phyloP scores from a whole-genome alignment of 2,329 filamentous ascomycete species.

The Tolypocladium pustulatum region DNA sequence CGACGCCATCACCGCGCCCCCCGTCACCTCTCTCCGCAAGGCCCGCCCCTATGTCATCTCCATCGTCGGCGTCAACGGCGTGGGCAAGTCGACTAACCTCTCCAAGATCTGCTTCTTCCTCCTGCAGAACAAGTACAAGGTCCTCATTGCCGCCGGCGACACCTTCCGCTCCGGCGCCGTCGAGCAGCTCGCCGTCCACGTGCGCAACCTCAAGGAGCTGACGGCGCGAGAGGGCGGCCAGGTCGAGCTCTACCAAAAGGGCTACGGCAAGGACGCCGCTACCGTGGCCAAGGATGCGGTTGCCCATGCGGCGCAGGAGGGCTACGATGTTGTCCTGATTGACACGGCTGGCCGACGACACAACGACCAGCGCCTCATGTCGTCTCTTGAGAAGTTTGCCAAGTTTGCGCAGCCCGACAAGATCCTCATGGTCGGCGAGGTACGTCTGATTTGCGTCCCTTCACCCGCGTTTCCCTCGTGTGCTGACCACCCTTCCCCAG shows the following conservation, averaged over 20 bases:
- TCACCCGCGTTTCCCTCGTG: no score
- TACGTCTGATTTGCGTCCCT: slow-evolving; percentile 12
- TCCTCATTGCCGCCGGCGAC: slow-evolving; percentile 88
- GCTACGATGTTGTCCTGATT: slow-evolving; percentile 89
- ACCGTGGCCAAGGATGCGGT: slow-evolving; percentile 93
- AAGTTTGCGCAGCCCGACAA: slow-evolving; percentile 95
- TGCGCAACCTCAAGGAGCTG: slow-evolving; percentile 84
- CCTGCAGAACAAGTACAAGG: slow-evolving; percentile 91
- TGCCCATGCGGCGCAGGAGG: slow-evolving; percentile 59
- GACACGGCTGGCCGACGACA: slow-evolving; percentile 92
- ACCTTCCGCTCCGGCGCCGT: slow-evolving; percentile 96
- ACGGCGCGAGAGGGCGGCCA: slow-evolving; percentile 71
- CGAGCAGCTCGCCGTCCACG: slow-evolving; percentile 92
- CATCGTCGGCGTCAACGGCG: slow-evolving; percentile 95
- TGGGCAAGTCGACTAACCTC: slow-evolving; percentile 95
- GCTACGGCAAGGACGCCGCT: slow-evolving; percentile 95
- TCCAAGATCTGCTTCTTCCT: slow-evolving; percentile 98
- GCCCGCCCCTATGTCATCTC: slow-evolving; percentile 90
- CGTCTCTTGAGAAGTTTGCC: slow-evolving; percentile 90
- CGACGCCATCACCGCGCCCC: slow-evolving; percentile 60
- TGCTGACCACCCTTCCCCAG: slow-evolving; percentile 17
- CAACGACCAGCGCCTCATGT: slow-evolving; percentile 95
- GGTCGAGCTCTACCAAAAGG: slow-evolving; percentile 91
- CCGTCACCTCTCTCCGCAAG: slow-evolving; percentile 50
- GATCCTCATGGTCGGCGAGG: slow-evolving; percentile 83